Conservation (phyloP, 768 basidiomycete genomes). For the Leucocoprinus birnbaumii region DNA sequence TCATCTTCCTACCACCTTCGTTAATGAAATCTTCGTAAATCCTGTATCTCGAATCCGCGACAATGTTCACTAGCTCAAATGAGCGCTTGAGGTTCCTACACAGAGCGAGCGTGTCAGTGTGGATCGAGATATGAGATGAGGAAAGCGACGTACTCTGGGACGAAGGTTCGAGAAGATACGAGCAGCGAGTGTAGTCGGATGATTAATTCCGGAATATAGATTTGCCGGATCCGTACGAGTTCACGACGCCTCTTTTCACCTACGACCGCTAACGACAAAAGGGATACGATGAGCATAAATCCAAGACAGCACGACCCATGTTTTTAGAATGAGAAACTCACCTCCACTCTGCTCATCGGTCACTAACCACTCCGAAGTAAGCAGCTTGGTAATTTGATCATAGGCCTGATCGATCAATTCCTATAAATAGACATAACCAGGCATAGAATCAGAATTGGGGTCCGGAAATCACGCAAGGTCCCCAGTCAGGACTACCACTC, state of each 20-base stretch:
- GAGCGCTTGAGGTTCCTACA: conserved; percentile 73
- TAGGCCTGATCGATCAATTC: conserved; percentile 59
- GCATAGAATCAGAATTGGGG: not conserved
- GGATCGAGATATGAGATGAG: not conserved
- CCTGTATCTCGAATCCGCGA: conserved; percentile 85
- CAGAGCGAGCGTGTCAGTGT: not conserved
- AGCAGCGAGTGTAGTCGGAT: conserved; percentile 79
- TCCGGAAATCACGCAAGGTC: too few species aligned
- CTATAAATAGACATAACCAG: conserved; percentile 25
- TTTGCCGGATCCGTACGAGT: conserved; percentile 78
- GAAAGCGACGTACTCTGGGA: conserved; percentile 58
- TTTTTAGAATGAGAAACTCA: conserved; percentile 28
- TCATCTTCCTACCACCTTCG: conserved; percentile 56
- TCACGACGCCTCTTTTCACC: conserved; percentile 60
- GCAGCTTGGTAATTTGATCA: conserved; percentile 63
- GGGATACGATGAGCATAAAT: too few species aligned
- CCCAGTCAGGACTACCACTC: conserved; percentile 10
- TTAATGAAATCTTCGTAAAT: conserved; percentile 83
- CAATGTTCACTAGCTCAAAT: conserved; percentile 74
- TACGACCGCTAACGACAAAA: too few species aligned
- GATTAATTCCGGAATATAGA: conserved; percentile 88
- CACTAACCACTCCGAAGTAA: conserved; percentile 78
- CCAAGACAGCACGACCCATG: too few species aligned
- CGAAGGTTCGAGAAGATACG: conserved; percentile 54
- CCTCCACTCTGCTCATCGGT: conserved; percentile 46